These are phyloP conservation scores for Climacium dendroides DNA, from an alignment of 225 moss, liverwort and hornwort species.

Conservation along the genomic window DNA sequence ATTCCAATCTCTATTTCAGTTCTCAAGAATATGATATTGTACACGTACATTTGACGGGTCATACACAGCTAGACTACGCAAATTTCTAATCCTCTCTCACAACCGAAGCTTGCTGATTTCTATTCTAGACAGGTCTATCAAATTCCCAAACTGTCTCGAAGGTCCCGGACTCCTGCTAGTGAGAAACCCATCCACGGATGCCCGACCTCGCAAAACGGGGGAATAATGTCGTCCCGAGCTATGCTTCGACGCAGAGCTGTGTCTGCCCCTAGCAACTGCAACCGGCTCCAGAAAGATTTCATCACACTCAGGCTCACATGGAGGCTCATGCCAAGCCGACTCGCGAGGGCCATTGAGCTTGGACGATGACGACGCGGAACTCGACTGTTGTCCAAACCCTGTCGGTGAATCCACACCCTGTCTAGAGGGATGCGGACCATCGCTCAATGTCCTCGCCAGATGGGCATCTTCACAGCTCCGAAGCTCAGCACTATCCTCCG, in stretches of 20 bases:
- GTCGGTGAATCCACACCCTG: not conserved
- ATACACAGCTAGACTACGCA: not conserved
- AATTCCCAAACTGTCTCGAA: not conserved
- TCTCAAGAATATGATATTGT: not conserved
- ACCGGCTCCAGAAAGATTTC: not conserved
- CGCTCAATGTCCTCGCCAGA: not conserved
- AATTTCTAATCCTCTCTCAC: not conserved
- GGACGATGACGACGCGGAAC: not conserved
- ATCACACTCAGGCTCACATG: not conserved
- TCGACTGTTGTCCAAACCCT: not conserved
- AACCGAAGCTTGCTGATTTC: not conserved
- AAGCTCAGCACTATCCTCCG: not conserved
- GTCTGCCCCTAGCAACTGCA: not conserved
- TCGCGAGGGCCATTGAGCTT: not conserved
- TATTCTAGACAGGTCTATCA: not conserved
- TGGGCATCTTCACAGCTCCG: not conserved
- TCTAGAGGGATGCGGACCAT: not conserved
- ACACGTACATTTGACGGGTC: not conserved
- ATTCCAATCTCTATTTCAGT: not conserved
- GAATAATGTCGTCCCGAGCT: not conserved
- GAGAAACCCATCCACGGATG: not conserved
- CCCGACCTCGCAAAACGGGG: not conserved
- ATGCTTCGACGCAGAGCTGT: not conserved
- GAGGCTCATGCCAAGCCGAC: not conserved
- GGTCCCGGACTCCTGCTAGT: not conserved